Conservation (phyloP, 768 basidiomycete species). For the Leccinum subgranulosum region DNA sequence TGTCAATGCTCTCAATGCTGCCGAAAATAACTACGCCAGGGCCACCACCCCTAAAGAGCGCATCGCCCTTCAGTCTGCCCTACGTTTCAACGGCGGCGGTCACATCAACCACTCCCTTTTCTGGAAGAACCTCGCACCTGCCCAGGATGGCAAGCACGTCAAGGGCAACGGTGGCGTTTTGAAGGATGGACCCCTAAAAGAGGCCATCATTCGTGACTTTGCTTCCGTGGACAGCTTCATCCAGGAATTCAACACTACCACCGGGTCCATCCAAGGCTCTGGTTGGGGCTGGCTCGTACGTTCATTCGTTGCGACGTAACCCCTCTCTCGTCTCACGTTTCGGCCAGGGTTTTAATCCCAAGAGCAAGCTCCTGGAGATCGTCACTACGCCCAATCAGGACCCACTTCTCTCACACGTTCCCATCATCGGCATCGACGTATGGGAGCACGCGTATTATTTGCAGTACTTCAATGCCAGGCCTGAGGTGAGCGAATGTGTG, state of each 20-base stretch:
- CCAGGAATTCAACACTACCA: slow-evolving; percentile 82
- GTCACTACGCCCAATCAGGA: slow-evolving; percentile 95
- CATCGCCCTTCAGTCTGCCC: slow-evolving; percentile 25
- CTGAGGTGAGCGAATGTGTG: slow-evolving; percentile 57
- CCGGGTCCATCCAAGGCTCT: slow-evolving; percentile 85
- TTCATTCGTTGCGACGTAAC: slow-evolving; percentile 10
- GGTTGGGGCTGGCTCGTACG: slow-evolving; percentile 97
- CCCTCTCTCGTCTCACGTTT: not conserved
- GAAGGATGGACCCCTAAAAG: slow-evolving; percentile 64
- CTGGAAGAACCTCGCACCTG: slow-evolving; percentile 91
- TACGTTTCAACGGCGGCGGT: slow-evolving; percentile 28
- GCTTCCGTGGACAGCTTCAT: slow-evolving; percentile 71
- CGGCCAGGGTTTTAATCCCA: slow-evolving; percentile 66
- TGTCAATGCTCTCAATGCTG: slow-evolving; percentile 66
- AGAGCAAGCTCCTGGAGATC: slow-evolving; percentile 74
- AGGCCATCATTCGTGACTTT: slow-evolving; percentile 61
- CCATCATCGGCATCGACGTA: slow-evolving; percentile 90
- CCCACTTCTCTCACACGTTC: slow-evolving; percentile 71
- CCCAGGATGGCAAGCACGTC: slow-evolving; percentile 40
- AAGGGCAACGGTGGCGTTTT: slow-evolving; percentile 65
- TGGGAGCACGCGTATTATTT: slow-evolving; percentile 99
- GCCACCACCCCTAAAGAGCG: slow-evolving; percentile 58
- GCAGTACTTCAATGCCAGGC: slow-evolving; percentile 95
- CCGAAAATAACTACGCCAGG: slow-evolving; percentile 74
- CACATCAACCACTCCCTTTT: slow-evolving; percentile 97